Percentiles rank a stretch among this genome's conserved stretches.
These are phyloP conservation scores for Achlya hypogyna DNA, from an alignment of 352 stramenopile genomes.

Conservation along the genomic window DNA sequence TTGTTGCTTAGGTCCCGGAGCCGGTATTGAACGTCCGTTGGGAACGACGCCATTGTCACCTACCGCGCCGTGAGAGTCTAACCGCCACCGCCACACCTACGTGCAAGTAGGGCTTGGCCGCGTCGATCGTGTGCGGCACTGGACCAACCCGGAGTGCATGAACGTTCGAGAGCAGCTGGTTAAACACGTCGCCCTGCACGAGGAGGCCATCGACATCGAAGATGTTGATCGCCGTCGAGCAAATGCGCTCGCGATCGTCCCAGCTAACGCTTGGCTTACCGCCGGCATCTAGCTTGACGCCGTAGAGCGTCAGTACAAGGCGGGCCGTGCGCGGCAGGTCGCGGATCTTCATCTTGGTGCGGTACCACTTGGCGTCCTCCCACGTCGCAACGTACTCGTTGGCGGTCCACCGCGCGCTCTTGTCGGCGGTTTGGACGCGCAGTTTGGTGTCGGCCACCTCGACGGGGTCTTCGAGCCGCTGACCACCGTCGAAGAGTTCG, in stretches of 20 bases:
- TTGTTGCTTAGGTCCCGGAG: constrained; percentile 20
- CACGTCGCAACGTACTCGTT: constrained; percentile 66
- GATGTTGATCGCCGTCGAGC: constrained; percentile 69
- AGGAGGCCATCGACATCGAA: constrained; percentile 73
- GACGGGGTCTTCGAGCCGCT: constrained; percentile 60
- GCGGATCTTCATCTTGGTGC: constrained; percentile 66
- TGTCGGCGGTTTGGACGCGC: constrained; percentile 46
- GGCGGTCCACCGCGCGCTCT: neutral
- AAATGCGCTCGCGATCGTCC: constrained; percentile 50
- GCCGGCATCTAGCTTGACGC: constrained; percentile 25
- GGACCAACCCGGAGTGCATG: constrained; percentile 58
- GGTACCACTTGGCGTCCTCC: constrained; percentile 61
- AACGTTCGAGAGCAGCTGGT: constrained; percentile 76
- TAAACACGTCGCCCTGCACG: constrained; percentile 55
- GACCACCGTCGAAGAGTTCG: constrained; percentile 63
- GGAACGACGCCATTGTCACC: constrained; percentile 47
- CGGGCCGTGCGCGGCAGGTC: constrained; percentile 66
- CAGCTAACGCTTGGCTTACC: constrained; percentile 36
- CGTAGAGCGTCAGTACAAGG: constrained; percentile 60
- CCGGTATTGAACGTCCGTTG: neutral
- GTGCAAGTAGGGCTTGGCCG: constrained; percentile 63
- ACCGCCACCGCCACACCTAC: too few relatives aligned
- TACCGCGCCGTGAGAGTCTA: too few relatives aligned
- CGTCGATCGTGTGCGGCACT: constrained; percentile 62
- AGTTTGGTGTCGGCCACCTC: constrained; percentile 63